Percentiles rank a stretch among this genome's conserved stretches.
Conservation (phyloP, 2,329 filamentous ascomycete species). For the Tothia fuscella region DNA sequence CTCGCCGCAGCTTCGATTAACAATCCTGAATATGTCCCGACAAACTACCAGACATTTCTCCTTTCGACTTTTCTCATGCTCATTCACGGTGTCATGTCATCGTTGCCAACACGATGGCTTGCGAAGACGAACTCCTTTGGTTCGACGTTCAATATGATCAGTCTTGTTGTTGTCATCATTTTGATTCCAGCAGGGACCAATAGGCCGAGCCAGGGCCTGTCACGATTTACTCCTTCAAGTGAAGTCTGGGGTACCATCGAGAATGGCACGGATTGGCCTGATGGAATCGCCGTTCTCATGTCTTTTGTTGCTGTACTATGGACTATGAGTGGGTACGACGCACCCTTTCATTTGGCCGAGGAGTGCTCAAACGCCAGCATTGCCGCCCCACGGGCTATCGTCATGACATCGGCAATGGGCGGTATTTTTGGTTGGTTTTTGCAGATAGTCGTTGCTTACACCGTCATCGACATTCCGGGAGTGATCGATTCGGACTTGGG, state of each 20-base stretch:
- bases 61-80: conserved; percentile 56
- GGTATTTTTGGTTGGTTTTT: conserved; percentile 60
- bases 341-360: conserved; percentile 60
- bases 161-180: conserved; percentile 53
- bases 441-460: conserved; percentile 63
- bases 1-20: conserved; percentile 57
- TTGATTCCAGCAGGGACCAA: conserved; percentile 51
- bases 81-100: conserved; percentile 54
- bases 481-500: conserved; percentile 51
- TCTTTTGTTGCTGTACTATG: conserved; percentile 59
- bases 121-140: conserved; percentile 59
- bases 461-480: conserved; percentile 49
- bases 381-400: conserved; percentile 58
- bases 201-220: conserved; percentile 36
- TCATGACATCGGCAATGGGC: conserved; percentile 54
- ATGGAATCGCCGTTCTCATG: conserved; percentile 58
- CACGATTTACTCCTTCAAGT: conserved; percentile 46
- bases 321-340: conserved; percentile 58
- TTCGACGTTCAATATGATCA: conserved; percentile 58
- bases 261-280: conserved; percentile 53
- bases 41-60: conserved; percentile 55
- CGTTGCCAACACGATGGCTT: conserved; percentile 59
- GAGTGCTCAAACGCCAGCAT: conserved; percentile 64
- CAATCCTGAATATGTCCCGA: conserved; percentile 53
- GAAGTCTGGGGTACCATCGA: conserved; percentile 56